Conservation (phyloP, 169 alveolate species). For the Amoebophrya sp. region DNA sequence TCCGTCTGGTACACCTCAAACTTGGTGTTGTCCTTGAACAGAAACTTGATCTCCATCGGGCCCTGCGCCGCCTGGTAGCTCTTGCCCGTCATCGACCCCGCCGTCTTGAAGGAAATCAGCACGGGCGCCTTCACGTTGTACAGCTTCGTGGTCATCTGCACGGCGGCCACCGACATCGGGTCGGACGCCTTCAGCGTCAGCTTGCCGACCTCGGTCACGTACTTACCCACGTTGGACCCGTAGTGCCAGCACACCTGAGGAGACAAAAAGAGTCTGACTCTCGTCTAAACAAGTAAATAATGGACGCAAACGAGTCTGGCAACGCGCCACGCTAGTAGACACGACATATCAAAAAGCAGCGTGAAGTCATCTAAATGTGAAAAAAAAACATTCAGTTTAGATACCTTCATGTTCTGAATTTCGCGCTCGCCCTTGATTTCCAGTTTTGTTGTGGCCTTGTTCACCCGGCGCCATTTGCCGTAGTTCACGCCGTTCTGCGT, state of each 20-base stretch:
- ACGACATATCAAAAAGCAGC: no score
- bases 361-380: no score
- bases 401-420: constrained; percentile 23
- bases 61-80: constrained; percentile 14
- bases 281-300: no score
- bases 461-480: constrained; percentile 1
- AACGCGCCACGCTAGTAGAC: no score
- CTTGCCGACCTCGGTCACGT: constrained; percentile 35
- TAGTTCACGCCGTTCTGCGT: not conserved
- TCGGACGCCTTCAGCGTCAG: not conserved
- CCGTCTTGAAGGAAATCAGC: constrained; percentile 30
- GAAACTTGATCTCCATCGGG: constrained; percentile 21
- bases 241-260: constrained; percentile 29
- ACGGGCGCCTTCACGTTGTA: constrained; percentile 26
- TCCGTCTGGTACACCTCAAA: constrained; percentile 28
- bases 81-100: constrained; percentile 19
- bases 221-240: constrained; percentile 36
- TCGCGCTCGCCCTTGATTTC: constrained; percentile 30
- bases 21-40: constrained; percentile 15
- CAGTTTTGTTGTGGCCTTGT: constrained; percentile 10
- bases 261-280: not conserved
- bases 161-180: constrained; percentile 32
- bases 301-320: no score
- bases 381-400: no score
- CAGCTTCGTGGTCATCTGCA: constrained; percentile 30